Evolutionary conservation across 768 basidiomycete genomes (phyloP), one percentile per base, ranked within the genome.

Genomic region (Termitomyces sp.): DNA sequence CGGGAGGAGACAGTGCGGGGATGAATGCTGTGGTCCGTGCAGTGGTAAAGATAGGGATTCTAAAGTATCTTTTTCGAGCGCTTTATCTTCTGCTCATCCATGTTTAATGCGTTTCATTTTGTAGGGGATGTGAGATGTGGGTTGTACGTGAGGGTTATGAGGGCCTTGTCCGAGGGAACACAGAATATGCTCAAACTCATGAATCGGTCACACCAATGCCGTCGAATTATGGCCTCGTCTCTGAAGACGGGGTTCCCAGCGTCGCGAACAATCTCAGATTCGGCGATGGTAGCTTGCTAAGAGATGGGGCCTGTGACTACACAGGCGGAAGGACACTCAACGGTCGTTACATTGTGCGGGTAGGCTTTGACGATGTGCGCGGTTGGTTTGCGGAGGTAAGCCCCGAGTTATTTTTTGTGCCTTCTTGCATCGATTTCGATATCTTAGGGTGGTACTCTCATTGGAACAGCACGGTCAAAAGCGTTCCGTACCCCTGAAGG

Each of bases 101-200:
- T 22, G 40, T 44, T 59, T 54, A 48, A 49, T 45, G 37, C 46
- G 33, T 46, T 16, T 48, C 36, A 12, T 51, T 30, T 4, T 53
- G 8, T 67, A 96, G 97, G 75, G 95, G 94, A 36, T 98, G 95
- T 72, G 93, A 98, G 71, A 88, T 91, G 14, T 99, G 87, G 81
- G 87, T 98, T 61, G 92, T 99, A 58, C 91, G 97, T 37, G 97
- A 99, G 75, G 97, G 97, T 39, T 99, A 98, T 77, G 95, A 98
- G 70, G 97, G 97, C 24, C 87, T 98, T 59, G 95, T 99, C 12
- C 84, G 89, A 57, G 97, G 97, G n/a, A 98, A 95, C 72, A 69
- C 76, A 3, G 77, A 80, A 27, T 61, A 65, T 30, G 62, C 56
- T 16, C 65, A 71, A 45, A 61, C 63, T 22, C 53, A 63, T 58